Conservation (phyloP, 352 stramenopile genomes). For the Phytophthora palmivora region DNA sequence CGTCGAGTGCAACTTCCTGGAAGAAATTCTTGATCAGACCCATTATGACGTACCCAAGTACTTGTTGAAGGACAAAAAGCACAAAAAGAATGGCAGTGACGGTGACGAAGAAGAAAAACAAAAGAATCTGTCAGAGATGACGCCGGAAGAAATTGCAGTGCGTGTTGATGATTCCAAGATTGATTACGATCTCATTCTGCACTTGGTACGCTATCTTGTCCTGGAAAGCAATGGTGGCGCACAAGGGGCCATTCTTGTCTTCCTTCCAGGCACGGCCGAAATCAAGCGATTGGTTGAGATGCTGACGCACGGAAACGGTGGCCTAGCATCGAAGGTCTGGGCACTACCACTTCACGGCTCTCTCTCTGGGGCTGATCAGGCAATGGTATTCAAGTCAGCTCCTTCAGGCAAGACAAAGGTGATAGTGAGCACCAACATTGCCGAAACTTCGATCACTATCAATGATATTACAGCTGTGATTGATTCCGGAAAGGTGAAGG, state of each 20-base stretch:
- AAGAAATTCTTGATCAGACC: conserved; percentile 74
- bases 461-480: conserved; percentile 89
- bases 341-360: conserved; percentile 79
- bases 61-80: conserved; percentile 61
- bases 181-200: conserved; percentile 94
- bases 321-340: conserved; percentile 63
- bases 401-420: conserved; percentile 81
- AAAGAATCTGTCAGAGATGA: conserved; percentile 42
- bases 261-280: conserved; percentile 81
- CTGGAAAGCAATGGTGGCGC: conserved; percentile 26
- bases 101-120: conserved; percentile 33
- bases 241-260: conserved; percentile 80
- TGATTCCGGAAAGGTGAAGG: conserved; percentile 88
- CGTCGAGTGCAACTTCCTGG: conserved; percentile 79
- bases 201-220: conserved; percentile 83
- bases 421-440: conserved; percentile 90
- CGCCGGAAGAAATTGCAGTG: conserved; percentile 58
- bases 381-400: conserved; percentile 72
- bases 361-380: conserved; percentile 75
- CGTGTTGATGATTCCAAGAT: conserved; percentile 92
- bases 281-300: conserved; percentile 86
- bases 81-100: conserved; percentile 48
- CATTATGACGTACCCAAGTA: conserved; percentile 70
- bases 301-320: conserved; percentile 36
- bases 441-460: conserved; percentile 92